phyloP scores from a whole-genome alignment of 306 rosid genomes.

The Arachis hypogaea region DNA sequence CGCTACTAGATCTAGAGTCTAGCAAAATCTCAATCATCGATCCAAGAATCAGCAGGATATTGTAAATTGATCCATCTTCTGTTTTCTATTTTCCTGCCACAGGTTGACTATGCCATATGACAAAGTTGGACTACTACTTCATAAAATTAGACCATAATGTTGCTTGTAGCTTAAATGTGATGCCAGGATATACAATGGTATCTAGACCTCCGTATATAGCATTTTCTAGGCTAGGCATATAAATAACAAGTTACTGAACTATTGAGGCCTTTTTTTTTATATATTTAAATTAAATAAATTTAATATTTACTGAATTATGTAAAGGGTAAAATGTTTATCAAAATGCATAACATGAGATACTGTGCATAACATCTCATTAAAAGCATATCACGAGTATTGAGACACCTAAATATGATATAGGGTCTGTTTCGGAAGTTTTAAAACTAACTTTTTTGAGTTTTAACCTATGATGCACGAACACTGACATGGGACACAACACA shows the following conservation, averaged over 20 bases:
- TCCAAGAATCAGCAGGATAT: conserved; percentile 68
- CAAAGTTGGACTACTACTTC: conserved; percentile 1
- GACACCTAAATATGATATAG: no score
- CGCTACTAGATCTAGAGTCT: conserved; percentile 58
- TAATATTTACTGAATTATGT: no score
- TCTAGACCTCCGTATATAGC: not conserved
- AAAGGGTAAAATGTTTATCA: no score
- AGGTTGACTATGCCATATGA: not conserved
- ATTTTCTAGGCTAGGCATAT: not conserved
- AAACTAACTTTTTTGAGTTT: no score
- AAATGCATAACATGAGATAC: no score
- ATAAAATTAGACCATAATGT: not conserved
- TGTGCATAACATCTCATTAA: no score
- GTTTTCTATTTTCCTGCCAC: conserved; percentile 10
- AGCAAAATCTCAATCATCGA: conserved; percentile 57
- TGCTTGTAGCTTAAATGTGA: conserved; percentile 17
- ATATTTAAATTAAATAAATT: no score
- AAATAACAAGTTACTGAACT: not conserved
- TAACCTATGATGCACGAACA: no score
- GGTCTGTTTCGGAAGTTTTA: no score
- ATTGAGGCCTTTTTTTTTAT: not conserved
- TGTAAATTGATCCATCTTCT: conserved; percentile 45
- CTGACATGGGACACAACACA: no score
- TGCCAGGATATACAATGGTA: not conserved
- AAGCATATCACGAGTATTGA: not conserved